Percentiles rank a stretch among this genome's conserved stretches.
Conservation (phyloP, 2,329 filamentous ascomycete species). For the Aaosphaeria arxii region DNA sequence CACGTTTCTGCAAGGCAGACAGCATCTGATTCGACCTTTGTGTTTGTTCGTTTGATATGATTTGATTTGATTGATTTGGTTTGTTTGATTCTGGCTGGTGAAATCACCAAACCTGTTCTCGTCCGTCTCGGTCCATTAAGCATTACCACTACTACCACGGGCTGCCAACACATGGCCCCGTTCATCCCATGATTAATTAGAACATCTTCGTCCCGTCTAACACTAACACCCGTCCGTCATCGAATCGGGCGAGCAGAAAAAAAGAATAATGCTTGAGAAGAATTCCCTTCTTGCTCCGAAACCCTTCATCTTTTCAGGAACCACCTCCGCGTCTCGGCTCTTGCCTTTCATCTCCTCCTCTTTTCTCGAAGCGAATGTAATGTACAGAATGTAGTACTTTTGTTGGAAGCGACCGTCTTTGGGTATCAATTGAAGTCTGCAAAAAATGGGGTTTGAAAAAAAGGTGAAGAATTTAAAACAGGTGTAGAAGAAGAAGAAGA, state of each 20-base stretch:
- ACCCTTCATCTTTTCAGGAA: too few species aligned
- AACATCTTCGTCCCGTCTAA: background rate
- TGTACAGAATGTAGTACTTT: constrained; percentile 6
- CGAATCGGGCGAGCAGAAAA: background rate
- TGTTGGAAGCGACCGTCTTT: constrained; percentile 27
- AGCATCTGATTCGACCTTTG: too few species aligned
- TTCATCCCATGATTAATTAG: constrained; percentile 6
- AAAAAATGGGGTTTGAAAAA: constrained; percentile 8
- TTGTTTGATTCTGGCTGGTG: too few species aligned
- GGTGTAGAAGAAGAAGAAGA: constrained; percentile 7
- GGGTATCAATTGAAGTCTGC: constrained; percentile 19
- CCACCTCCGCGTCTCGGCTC: background rate
- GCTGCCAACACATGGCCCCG: background rate
- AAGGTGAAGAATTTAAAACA: constrained; percentile 5
- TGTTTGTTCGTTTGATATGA: too few species aligned
- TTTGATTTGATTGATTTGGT: too few species aligned
- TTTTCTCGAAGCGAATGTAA: constrained; percentile 9
- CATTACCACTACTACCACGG: background rate
- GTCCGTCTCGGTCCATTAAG: background rate
- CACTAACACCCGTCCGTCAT: background rate
- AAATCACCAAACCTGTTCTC: too few species aligned
- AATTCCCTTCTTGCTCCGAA: too few species aligned
- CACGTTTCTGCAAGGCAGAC: too few species aligned
- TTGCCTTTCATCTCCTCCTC: background rate
- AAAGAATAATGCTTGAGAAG: background rate